Evolutionary conservation across 78 protist genomes (phyloP).

Genomic region (Protostelium mycophagum): DNA sequence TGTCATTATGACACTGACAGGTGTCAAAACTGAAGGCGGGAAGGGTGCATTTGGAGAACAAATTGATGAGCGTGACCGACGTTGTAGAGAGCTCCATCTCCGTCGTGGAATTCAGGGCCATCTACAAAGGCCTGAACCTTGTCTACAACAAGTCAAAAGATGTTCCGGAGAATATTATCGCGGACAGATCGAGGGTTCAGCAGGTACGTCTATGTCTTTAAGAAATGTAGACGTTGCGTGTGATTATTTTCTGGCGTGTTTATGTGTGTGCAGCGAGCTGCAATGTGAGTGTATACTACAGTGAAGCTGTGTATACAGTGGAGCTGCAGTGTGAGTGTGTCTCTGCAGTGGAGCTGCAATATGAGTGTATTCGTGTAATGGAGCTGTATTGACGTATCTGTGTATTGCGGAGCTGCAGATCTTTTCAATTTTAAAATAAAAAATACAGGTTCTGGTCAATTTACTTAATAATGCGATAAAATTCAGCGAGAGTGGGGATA

Average conservation of each 20-base stretch:
- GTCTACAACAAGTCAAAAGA: background rate
- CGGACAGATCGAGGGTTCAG: background rate
- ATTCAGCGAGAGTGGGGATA: background rate
- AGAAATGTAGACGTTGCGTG: too few species aligned
- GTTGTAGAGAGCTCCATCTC: background rate
- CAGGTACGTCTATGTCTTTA: too few species aligned
- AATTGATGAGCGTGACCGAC: background rate
- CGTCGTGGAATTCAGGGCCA: background rate
- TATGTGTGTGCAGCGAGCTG: too few species aligned
- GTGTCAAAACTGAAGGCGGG: background rate
- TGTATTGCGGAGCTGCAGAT: too few species aligned
- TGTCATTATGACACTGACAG: background rate
- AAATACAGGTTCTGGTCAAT: background rate
- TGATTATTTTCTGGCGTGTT: too few species aligned
- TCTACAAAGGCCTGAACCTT: background rate
- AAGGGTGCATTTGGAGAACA: background rate
- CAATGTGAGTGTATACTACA: too few species aligned
- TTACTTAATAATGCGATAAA: background rate
- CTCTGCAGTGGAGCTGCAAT: too few species aligned
- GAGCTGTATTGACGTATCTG: too few species aligned
- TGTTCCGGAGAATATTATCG: background rate
- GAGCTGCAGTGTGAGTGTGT: too few species aligned
- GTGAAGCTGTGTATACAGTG: too few species aligned
- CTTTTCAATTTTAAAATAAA: too few species aligned
- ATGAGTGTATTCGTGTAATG: too few species aligned